These are phyloP conservation scores for Saitozyma sp. DNA, from an alignment of 768 basidiomycete species.

Conservation along the genomic window DNA sequence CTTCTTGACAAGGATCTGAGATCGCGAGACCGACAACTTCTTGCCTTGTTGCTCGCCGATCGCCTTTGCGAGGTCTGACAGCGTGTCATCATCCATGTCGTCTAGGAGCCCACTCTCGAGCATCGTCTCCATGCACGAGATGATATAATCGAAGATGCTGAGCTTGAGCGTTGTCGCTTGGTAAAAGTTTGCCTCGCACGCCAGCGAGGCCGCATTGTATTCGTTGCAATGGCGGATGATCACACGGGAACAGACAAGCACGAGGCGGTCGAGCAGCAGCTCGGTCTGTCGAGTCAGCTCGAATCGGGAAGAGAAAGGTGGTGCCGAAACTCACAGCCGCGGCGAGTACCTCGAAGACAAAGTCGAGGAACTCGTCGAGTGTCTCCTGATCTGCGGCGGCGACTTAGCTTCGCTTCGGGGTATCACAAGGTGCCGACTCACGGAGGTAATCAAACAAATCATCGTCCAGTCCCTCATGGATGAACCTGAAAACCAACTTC, in stretches of 20 bases:
- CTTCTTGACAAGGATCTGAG: constrained; percentile 58
- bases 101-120: constrained; percentile 79
- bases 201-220: constrained; percentile 74
- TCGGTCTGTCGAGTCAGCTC: constrained; percentile 64
- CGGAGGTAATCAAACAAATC: constrained; percentile 73
- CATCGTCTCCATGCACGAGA: constrained; percentile 79
- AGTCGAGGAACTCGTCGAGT: constrained; percentile 75
- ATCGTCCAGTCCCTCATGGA: constrained; percentile 70
- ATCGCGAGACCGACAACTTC: constrained; percentile 69
- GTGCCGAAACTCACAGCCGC: constrained; percentile 65
- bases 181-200: constrained; percentile 77
- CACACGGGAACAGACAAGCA: constrained; percentile 75
- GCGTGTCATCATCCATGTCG: constrained; percentile 65
- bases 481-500: constrained; percentile 69
- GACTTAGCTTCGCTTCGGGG: constrained; percentile 4
- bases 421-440: constrained; percentile 49
- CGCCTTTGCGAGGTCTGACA: constrained; percentile 67
- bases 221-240: constrained; percentile 68
- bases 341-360: constrained; percentile 81
- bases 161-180: constrained; percentile 68
- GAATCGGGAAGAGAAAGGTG: not conserved
- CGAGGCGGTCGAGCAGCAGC: constrained; percentile 78
- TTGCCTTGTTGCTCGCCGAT: constrained; percentile 63
- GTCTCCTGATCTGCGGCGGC: constrained; percentile 61
- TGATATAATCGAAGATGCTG: constrained; percentile 75